Evolutionary conservation across 2,329 filamentous ascomycete species (phyloP).

Genomic region (Achaetomium macrosporum): DNA sequence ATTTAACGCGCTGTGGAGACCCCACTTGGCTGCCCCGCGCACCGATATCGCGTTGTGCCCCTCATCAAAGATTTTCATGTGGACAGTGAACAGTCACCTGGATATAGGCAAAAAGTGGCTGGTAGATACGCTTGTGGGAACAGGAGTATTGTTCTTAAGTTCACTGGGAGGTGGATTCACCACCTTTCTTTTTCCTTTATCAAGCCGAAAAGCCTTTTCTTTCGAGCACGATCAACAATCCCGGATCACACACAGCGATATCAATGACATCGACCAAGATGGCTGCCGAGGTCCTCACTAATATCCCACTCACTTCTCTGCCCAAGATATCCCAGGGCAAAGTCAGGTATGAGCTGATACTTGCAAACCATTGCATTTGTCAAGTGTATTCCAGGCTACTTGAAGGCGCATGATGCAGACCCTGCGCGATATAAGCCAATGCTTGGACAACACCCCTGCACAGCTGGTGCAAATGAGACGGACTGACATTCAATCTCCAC

Average conservation of each 20-base stretch:
- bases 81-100: background rate
- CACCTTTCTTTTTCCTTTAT: no score
- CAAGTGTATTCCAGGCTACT: background rate
- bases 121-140: no score
- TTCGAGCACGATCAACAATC: no score
- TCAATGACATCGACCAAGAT: background rate
- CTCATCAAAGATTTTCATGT: conserved; percentile 6
- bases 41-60: conserved; percentile 12
- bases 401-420: background rate
- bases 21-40: conserved; percentile 5
- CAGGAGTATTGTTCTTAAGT: background rate
- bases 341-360: conserved; percentile 8
- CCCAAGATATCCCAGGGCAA: conserved; percentile 13
- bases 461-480: background rate
- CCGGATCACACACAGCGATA: no score
- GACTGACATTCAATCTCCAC: background rate
- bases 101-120: background rate
- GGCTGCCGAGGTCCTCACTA: conserved; percentile 5
- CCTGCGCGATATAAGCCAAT: background rate
- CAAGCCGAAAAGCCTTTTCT: no score
- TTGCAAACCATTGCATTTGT: background rate
- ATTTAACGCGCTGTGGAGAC: no score
- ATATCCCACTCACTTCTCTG: conserved; percentile 10
- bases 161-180: no score
- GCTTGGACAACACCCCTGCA: background rate